Percentiles rank a stretch among this genome's conserved stretches.
These are phyloP conservation scores for Hyaloraphidium curvatum DNA, from an alignment of 192 early-diverging fungal species.

Conservation along the genomic window DNA sequence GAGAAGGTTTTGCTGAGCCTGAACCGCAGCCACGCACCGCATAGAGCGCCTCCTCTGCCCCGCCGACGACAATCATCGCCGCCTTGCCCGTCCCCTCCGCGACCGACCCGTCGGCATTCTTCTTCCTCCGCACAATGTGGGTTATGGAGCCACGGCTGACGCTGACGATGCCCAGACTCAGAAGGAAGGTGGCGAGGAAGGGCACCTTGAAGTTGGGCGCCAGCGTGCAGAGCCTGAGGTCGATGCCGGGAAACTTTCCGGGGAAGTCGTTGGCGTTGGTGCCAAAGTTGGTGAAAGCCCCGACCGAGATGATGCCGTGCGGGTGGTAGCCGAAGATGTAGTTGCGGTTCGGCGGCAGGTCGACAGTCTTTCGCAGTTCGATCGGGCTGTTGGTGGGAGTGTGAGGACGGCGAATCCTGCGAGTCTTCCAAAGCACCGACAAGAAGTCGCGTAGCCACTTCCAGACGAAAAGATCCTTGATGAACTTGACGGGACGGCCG, in stretches of 20 bases:
- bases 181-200: constrained; percentile 62
- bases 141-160: constrained; percentile 60
- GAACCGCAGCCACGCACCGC: constrained; percentile 17
- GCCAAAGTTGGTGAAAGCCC: constrained; percentile 43
- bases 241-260: constrained; percentile 56
- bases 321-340: constrained; percentile 92
- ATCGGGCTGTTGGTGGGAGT: too few species aligned
- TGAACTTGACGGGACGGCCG: constrained; percentile 32
- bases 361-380: constrained; percentile 54
- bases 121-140: constrained; percentile 42
- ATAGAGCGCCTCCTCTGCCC: constrained; percentile 62
- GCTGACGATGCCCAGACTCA: constrained; percentile 57
- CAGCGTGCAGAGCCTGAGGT: constrained; percentile 60
- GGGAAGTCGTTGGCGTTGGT: constrained; percentile 63
- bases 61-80: constrained; percentile 76
- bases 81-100: constrained; percentile 48
- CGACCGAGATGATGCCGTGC: constrained; percentile 25
- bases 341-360: constrained; percentile 61
- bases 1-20: neutral
- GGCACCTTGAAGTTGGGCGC: constrained; percentile 66
- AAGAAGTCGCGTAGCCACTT: constrained; percentile 61
- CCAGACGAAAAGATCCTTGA: constrained; percentile 43
- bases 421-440: too few species aligned
- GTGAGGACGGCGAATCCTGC: too few species aligned
- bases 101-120: too few species aligned